phyloP scores from a whole-genome alignment of 441 rosid genomes.

The Metrosideros polymorpha region DNA sequence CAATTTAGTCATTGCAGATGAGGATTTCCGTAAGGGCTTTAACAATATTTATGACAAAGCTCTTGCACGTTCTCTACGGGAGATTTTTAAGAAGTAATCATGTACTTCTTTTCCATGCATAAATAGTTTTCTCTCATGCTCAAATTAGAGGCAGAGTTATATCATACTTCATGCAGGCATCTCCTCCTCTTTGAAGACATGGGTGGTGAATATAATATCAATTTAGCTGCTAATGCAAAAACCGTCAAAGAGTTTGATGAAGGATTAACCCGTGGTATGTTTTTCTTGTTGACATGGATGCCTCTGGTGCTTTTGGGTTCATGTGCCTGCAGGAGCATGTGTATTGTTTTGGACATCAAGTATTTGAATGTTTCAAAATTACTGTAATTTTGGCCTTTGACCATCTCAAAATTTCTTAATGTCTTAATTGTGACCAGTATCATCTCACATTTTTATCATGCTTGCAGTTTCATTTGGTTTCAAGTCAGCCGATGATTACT shows the following conservation, averaged over 20 bases:
- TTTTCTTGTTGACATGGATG: not conserved
- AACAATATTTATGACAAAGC: slow-evolving; percentile 73
- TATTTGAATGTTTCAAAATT: not conserved
- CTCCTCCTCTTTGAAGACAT: slow-evolving; percentile 76
- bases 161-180: slow-evolving; percentile 41
- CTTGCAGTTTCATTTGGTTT: slow-evolving; percentile 83
- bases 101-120: slow-evolving; percentile 1
- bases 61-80: slow-evolving; percentile 48
- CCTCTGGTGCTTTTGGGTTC: not conserved
- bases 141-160: not conserved
- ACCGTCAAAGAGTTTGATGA: slow-evolving; percentile 74
- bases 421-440: not conserved
- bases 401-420: not conserved
- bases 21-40: slow-evolving; percentile 80
- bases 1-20: slow-evolving; percentile 74
- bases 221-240: slow-evolving; percentile 51
- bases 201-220: slow-evolving; percentile 66
- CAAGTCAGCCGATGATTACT: slow-evolving; percentile 81
- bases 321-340: not conserved
- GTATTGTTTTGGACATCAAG: not conserved
- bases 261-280: slow-evolving; percentile 63
- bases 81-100: slow-evolving; percentile 55
- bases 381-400: not conserved
- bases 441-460: slow-evolving; percentile 1
- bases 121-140: not conserved